A percentile compares a stretch with the other conserved stretches of the same genome.
phyloP scores from a whole-genome alignment of 495 filamentous ascomycete species.

The Viridothelium virens region DNA sequence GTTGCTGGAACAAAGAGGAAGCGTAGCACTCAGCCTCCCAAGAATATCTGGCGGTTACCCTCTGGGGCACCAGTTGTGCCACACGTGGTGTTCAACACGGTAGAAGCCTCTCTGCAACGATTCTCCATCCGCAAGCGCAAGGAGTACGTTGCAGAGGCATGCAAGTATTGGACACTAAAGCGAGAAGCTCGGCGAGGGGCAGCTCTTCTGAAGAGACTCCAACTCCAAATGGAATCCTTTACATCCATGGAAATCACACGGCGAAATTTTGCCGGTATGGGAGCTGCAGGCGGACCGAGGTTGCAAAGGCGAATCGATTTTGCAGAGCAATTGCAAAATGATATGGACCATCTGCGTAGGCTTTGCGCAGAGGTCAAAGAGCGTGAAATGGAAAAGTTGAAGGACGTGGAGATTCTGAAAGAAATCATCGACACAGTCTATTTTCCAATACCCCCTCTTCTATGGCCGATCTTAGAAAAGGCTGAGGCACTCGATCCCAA shows the following conservation, averaged over 20 bases:
- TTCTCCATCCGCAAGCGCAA: constrained; percentile 79
- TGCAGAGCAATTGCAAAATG: constrained; percentile 61
- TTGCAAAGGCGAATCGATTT: constrained; percentile 82
- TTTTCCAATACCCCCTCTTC: constrained; percentile 72
- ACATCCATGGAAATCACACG: constrained; percentile 93
- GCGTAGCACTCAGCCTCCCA: constrained; percentile 50
- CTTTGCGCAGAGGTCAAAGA: constrained; percentile 62
- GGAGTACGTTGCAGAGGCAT: constrained; percentile 84
- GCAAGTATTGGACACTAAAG: constrained; percentile 97
- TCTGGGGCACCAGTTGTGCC: constrained; percentile 95
- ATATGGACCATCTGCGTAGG: constrained; percentile 63
- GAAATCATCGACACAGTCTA: constrained; percentile 78
- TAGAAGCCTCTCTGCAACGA: constrained; percentile 68
- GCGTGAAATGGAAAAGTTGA: constrained; percentile 65
- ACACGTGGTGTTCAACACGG: constrained; percentile 67
- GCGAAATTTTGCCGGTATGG: constrained; percentile 87
- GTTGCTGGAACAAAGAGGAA: constrained; percentile 72
- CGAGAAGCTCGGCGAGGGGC: constrained; percentile 86
- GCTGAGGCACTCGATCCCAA: constrained; percentile 67
- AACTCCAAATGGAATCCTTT: constrained; percentile 90
- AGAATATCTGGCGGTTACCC: constrained; percentile 83
- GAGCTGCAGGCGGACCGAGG: constrained; percentile 67
- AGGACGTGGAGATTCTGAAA: constrained; percentile 64
- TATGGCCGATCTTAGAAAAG: constrained; percentile 74
- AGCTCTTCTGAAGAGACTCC: constrained; percentile 81